Evolutionary conservation across 352 stramenopile species (phyloP), one percentile per base, ranked within the genome.

Genomic region (Phytophthora litchii): DNA sequence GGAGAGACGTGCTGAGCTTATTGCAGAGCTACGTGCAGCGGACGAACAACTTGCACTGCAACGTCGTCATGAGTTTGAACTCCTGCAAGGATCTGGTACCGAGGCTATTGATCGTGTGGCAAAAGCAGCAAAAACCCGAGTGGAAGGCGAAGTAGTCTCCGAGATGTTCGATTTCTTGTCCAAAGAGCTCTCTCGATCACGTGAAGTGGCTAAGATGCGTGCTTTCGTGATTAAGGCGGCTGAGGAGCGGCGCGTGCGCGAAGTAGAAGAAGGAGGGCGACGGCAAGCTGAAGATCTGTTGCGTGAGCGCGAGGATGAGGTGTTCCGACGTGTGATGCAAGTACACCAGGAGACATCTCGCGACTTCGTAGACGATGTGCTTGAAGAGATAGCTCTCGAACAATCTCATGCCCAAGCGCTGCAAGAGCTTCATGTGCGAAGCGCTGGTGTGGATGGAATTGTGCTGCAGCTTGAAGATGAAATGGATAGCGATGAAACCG

Each of bases 101-200:
- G 79, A 90, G 17, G 70, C 78, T n/a, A 74, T 88, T 16, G 38
- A 56, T 17, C 54, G 59, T 20, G 78, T 91, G 9, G 72, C 66
- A 11, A 64, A 46, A 4, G 65, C 80, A 17, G 88, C 86, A 4
- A 56, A 82, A 42, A 77, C 80, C 23, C 83, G 89, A 3, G 76
- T 91, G n/a, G 82, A 94, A 35, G 92, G 91, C 19, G 88, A 97
- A 60, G 86, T 95, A 12, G 75, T 95, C 23, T 93, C 88, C 3
- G 82, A 94, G 53, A 84, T 96, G 67, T 72, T 97, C 47, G 88
- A 96, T 55, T 81, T 89, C n/a, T 73, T 97, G 25, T 79, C 90
- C 48, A 96, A 97, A 58, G 90, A 97, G 47, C 80, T 97, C 11
- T 88, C 88, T 25, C 74, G 88, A 14, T 76, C 80, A 1, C 77